These are phyloP conservation scores for Cladosporium halotolerans DNA, from an alignment of 2,329 filamentous ascomycete genomes.

Conservation along the genomic window DNA sequence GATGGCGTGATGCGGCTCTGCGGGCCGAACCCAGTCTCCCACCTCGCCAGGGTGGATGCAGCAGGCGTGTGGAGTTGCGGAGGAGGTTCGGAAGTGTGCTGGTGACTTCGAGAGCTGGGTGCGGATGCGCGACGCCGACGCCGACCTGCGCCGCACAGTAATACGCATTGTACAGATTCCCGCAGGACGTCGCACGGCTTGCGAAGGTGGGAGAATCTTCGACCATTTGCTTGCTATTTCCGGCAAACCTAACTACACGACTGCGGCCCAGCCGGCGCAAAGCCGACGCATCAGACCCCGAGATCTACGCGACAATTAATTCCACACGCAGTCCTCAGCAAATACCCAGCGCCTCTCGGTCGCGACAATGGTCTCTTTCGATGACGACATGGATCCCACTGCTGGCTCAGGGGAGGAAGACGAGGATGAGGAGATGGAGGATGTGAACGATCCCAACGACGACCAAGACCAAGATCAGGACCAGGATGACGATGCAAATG, in stretches of 20 bases:
- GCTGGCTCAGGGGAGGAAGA: slow-evolving; percentile 36
- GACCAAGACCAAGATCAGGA: slow-evolving; percentile 33
- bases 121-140: background rate
- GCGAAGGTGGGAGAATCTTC: too few relatives aligned
- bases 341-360: too few relatives aligned
- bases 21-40: background rate
- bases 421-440: slow-evolving; percentile 41
- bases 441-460: slow-evolving; percentile 33
- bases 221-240: too few relatives aligned
- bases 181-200: too few relatives aligned
- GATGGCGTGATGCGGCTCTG: background rate
- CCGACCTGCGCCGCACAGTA: too few relatives aligned
- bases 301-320: too few relatives aligned
- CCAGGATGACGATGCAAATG: slow-evolving; percentile 33
- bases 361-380: slow-evolving; percentile 35
- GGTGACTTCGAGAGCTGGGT: background rate
- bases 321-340: too few relatives aligned
- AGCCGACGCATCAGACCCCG: too few relatives aligned
- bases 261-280: too few relatives aligned
- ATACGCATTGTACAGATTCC: too few relatives aligned
- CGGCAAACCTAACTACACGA: too few relatives aligned
- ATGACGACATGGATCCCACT: slow-evolving; percentile 38
- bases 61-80: background rate
- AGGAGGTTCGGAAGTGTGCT: background rate
- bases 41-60: too few relatives aligned